These are phyloP conservation scores for Boletus eberwhitei DNA, from an alignment of 768 basidiomycete genomes.

Conservation along the genomic window DNA sequence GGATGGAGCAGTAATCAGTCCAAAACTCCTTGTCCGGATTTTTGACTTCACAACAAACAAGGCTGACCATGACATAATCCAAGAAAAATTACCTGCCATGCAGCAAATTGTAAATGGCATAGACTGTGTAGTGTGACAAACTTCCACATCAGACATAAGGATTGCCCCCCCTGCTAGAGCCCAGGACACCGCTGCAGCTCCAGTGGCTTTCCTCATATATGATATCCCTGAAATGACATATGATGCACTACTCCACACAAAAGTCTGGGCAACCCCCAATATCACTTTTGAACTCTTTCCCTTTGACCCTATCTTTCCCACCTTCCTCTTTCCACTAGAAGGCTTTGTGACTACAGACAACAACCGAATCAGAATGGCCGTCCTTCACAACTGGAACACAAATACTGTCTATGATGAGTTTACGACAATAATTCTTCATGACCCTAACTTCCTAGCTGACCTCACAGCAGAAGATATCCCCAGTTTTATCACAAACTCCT, in stretches of 20 bases:
- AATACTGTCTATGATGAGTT: background rate
- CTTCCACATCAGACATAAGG: background rate
- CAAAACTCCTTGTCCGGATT: background rate
- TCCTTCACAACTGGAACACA: background rate
- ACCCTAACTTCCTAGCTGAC: background rate
- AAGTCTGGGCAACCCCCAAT: background rate
- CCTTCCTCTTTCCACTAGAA: background rate
- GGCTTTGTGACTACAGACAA: background rate
- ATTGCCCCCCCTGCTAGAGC: background rate
- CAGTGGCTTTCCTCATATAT: background rate
- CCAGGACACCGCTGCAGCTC: background rate
- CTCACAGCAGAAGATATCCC: background rate
- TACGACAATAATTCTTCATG: too few relatives aligned
- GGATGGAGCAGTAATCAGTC: background rate
- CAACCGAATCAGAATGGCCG: background rate
- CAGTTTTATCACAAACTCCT: background rate
- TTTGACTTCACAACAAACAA: background rate
- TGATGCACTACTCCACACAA: background rate
- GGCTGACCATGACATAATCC: background rate
- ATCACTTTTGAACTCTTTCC: background rate
- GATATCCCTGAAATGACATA: background rate
- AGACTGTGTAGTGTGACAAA: background rate
- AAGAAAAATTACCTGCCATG: background rate
- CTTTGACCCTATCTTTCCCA: background rate
- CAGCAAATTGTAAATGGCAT: background rate